Percentiles rank a stretch among this genome's conserved stretches.
phyloP scores from a whole-genome alignment of 2,329 filamentous ascomycete species.

The Verticillium klebahnii region DNA sequence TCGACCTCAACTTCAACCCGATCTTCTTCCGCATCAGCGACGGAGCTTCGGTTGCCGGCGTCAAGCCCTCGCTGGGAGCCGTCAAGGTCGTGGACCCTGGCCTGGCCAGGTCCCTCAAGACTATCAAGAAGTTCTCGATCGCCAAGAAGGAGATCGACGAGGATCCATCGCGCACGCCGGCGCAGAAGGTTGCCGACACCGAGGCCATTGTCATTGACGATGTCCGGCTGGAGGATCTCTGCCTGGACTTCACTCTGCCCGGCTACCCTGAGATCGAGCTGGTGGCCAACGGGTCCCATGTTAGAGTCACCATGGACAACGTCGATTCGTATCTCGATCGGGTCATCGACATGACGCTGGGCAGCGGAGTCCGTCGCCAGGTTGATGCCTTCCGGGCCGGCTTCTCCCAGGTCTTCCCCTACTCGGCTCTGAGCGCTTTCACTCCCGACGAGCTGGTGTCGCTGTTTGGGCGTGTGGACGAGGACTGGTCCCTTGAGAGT shows the following conservation, averaged over 20 bases:
- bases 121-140: slow-evolving; percentile 80
- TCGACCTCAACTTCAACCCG: slow-evolving; percentile 94
- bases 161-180: slow-evolving; percentile 57
- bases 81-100: slow-evolving; percentile 86
- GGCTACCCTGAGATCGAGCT: slow-evolving; percentile 87
- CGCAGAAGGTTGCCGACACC: slow-evolving; percentile 67
- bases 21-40: slow-evolving; percentile 96
- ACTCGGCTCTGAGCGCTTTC: slow-evolving; percentile 85
- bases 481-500: slow-evolving; percentile 98
- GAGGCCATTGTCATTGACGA: slow-evolving; percentile 70
- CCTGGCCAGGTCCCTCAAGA: slow-evolving; percentile 77
- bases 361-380: slow-evolving; percentile 81
- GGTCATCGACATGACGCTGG: slow-evolving; percentile 87
- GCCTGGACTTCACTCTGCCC: slow-evolving; percentile 90
- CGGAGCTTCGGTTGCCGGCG: slow-evolving; percentile 49
- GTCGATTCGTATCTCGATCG: slow-evolving; percentile 84
- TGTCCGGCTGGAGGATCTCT: slow-evolving; percentile 77
- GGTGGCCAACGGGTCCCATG: slow-evolving; percentile 67
- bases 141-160: slow-evolving; percentile 81
- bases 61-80: slow-evolving; percentile 81
- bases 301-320: slow-evolving; percentile 80
- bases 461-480: slow-evolving; percentile 86
- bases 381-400: slow-evolving; percentile 86
- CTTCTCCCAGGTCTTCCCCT: slow-evolving; percentile 95
- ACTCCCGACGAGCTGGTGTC: slow-evolving; percentile 93